phyloP scores from a whole-genome alignment of 202 grass and related monocot genomes.

The Miscanthus sacchariflorus region DNA sequence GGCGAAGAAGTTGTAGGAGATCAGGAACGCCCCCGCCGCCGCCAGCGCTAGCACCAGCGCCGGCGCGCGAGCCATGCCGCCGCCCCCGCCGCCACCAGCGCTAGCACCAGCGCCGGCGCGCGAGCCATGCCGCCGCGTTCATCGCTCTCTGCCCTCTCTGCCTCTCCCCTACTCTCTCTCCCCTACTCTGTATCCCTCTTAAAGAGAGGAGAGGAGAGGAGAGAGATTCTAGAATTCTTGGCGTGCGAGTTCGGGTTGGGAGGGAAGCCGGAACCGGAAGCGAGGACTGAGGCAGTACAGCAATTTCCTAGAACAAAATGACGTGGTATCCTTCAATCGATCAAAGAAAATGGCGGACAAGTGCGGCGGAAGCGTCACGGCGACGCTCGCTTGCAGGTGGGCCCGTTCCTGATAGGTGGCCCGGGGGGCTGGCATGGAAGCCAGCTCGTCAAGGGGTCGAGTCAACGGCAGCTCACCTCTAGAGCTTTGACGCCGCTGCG shows the following conservation, averaged over 20 bases:
- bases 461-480: constrained; percentile 3
- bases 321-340: background rate
- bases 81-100: constrained; percentile 40
- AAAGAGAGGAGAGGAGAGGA: background rate
- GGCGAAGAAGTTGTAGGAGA: constrained; percentile 58
- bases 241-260: constrained; percentile 45
- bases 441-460: background rate
- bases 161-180: background rate
- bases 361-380: background rate
- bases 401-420: background rate
- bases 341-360: background rate
- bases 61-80: background rate
- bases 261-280: background rate
- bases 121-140: constrained; percentile 31
- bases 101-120: constrained; percentile 19
- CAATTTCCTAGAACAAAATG: constrained; percentile 7
- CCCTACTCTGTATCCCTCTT: background rate
- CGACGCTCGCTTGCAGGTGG: constrained; percentile 16
- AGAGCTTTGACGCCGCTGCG: background rate
- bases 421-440: background rate
- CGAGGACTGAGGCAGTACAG: constrained; percentile 17
- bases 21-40: constrained; percentile 59
- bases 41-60: constrained; percentile 40
- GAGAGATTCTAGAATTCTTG: constrained; percentile 32
- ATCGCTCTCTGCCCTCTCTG: constrained; percentile 19